phyloP scores from a whole-genome alignment of 1,139 yeast species.

The Groenewaldozyma auringiensis region DNA sequence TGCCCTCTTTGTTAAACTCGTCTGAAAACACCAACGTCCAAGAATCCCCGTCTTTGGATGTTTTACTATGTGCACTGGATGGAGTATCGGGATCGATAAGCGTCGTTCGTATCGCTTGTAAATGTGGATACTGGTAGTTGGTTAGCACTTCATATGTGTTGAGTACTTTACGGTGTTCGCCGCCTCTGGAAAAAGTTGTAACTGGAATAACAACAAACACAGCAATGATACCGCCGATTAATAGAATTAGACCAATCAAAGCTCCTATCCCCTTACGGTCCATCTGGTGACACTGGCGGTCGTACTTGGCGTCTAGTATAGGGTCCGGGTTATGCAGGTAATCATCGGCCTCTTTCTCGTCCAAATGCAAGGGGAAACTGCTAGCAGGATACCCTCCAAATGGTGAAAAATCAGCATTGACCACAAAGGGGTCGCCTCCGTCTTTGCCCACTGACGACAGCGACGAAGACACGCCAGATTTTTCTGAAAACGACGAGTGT shows the following conservation, averaged over 20 bases:
- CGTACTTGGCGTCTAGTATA: conserved; percentile 72
- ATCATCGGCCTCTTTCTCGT: conserved; percentile 89
- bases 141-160: conserved; percentile 39
- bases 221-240: conserved; percentile 53
- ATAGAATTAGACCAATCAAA: conserved; percentile 44
- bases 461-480: conserved; percentile 19
- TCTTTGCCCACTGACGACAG: conserved; percentile 18
- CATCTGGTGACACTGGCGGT: conserved; percentile 45
- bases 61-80: conserved; percentile 38
- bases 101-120: conserved; percentile 53
- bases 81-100: conserved; percentile 82
- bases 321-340: conserved; percentile 92
- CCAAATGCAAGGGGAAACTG: conserved; percentile 75
- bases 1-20: conserved; percentile 74
- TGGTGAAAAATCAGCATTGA: conserved; percentile 50
- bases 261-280: conserved; percentile 32
- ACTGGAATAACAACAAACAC: conserved; percentile 68
- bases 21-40: conserved; percentile 76
- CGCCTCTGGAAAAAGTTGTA: conserved; percentile 62
- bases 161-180: conserved; percentile 19
- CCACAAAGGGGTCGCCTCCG: conserved; percentile 25
- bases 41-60: conserved; percentile 45
- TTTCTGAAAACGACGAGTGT: conserved; percentile 23
- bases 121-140: conserved; percentile 49
- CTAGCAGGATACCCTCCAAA: conserved; percentile 94